phyloP scores from a whole-genome alignment of 352 stramenopile species.

The Pythium scleroteichum region DNA sequence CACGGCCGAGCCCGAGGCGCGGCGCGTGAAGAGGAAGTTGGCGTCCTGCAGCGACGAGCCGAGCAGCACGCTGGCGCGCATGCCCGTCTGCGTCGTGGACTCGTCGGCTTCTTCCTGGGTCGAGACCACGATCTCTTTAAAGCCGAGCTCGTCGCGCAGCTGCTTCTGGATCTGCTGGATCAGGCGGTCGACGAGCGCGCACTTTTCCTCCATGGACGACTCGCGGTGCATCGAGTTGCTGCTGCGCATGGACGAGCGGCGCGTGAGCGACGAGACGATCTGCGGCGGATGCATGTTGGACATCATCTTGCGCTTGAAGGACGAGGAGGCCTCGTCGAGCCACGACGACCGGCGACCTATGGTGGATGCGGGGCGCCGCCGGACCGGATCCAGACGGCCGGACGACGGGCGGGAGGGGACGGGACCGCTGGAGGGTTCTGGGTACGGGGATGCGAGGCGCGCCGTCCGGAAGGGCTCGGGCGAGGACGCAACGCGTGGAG shows the following conservation, averaged over 20 bases:
- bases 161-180: conserved; percentile 65
- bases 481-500: no score
- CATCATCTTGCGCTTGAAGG: conserved; percentile 34
- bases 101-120: conserved; percentile 49
- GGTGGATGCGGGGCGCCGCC: conserved; percentile 2
- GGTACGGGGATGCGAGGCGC: no score
- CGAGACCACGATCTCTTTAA: conserved; percentile 66
- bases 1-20: no score
- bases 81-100: conserved; percentile 25
- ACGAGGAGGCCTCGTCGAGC: conserved; percentile 18
- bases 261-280: conserved; percentile 37
- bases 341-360: conserved; percentile 20
- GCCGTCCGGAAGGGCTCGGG: no score
- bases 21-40: conserved; percentile 17
- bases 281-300: conserved; percentile 40
- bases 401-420: no score
- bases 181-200: conserved; percentile 58
- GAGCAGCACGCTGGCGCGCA: conserved; percentile 23
- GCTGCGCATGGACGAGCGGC: conserved; percentile 37
- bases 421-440: no score
- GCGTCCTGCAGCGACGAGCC: conserved; percentile 24
- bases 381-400: conserved; percentile 10
- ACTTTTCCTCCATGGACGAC: conserved; percentile 60
- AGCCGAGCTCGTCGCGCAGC: conserved; percentile 61
- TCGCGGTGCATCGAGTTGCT: conserved; percentile 32